These are phyloP conservation scores for Aspergillus amoenus DNA, from an alignment of 2,329 filamentous ascomycete genomes.

Conservation along the genomic window DNA sequence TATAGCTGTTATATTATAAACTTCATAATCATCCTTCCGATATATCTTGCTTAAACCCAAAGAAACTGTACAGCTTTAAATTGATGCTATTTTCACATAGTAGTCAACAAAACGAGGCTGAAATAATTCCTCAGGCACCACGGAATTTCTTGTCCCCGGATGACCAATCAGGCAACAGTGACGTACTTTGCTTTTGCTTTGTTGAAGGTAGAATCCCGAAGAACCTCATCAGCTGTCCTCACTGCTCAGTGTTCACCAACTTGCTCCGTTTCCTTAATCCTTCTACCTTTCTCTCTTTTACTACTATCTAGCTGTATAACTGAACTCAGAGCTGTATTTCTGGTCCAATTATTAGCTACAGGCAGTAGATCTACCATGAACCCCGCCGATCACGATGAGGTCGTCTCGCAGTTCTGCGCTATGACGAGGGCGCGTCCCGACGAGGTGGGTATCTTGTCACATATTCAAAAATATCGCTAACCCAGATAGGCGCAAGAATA, in stretches of 20 bases:
- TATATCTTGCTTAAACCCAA: too few relatives aligned
- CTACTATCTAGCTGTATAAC: not conserved
- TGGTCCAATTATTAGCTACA: not conserved
- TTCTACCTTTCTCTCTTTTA: not conserved
- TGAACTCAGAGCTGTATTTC: not conserved
- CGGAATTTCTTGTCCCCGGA: constrained; percentile 29
- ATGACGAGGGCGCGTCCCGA: constrained; percentile 55
- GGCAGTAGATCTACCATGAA: constrained; percentile 23
- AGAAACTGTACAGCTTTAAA: too few relatives aligned
- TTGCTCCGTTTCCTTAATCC: not conserved
- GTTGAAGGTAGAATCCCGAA: constrained; percentile 1
- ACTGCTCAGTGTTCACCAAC: not conserved
- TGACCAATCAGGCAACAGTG: constrained; percentile 41
- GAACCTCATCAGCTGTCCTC: not conserved
- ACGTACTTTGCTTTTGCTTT: constrained; percentile 29
- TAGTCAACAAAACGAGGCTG: not conserved
- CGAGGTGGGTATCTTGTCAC: constrained; percentile 40
- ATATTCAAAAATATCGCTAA: not conserved
- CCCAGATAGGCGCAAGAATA: constrained; percentile 62
- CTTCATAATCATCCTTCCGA: too few relatives aligned
- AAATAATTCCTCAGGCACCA: constrained; percentile 17
- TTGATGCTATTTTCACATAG: too few relatives aligned
- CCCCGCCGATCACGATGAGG: constrained; percentile 40
- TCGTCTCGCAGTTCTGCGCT: constrained; percentile 54
- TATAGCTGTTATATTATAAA: too few relatives aligned